Evolutionary conservation across 2,329 filamentous ascomycete genomes (phyloP), one percentile per base, ranked within the genome.

Genomic region (Fusarium tupiense): DNA sequence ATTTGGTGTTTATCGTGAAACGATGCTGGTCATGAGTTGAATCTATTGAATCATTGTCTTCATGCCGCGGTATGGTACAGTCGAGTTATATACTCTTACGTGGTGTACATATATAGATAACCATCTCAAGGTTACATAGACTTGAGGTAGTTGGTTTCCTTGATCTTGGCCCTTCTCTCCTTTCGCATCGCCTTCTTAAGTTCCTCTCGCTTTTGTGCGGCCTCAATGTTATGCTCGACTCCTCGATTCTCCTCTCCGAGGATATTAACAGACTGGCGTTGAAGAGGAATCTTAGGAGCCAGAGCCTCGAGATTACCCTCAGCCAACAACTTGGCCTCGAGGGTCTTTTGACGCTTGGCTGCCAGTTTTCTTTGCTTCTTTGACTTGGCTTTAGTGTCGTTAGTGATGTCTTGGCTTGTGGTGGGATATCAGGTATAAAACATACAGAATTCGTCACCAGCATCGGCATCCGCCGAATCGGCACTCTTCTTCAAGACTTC

Each of bases 121-220:
- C 60, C 53, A 72, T 63, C 40, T 66, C 58, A 66, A 56, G 35
- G 75, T 85, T 86, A 91, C 92, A 95, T 94, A 49, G 91, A 90
- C 88, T 92, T 93, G 84, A 96, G 89, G 88, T 95, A 96, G 85
- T 96, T 96, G 81, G 84, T 85, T 87, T 96, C 94, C 90, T 95
- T 96, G 80, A 96, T 96, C 83, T 88, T 89, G 68, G 89, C 89
- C 84, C 92, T 90, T 81, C 93, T 87, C 85, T 94, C 92, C 81
- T 89, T 89, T 79, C 93, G 89, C 92, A 95, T 91, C 40, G 91
- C 91, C 84, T 87, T 89, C 74, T 87, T 92, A 78, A 95, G 85
- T 77, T 91, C 90, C 71, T 88, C 86, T 80, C 93, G 86, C 80
- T 89, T 85, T 37, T 82, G 78, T 16, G 81, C 83, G 40, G 88